These are phyloP conservation scores for Curvularia sp. DNA, from an alignment of 2,329 filamentous ascomycete genomes.

Conservation along the genomic window DNA sequence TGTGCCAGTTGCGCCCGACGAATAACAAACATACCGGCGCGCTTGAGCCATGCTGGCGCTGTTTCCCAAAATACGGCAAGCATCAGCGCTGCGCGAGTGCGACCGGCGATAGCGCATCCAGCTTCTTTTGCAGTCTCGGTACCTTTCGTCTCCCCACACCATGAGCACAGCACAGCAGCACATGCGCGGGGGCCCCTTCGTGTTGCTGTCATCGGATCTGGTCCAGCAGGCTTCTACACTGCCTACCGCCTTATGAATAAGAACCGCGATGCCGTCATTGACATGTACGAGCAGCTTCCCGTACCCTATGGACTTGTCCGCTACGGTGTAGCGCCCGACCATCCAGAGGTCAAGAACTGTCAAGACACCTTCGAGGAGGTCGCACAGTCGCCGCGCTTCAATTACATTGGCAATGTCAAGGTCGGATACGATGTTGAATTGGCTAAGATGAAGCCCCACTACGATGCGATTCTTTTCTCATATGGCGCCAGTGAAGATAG, in stretches of 20 bases:
- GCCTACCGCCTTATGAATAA: conserved; percentile 83
- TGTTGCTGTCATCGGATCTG: conserved; percentile 89
- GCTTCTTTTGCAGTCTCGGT: conserved; percentile 1
- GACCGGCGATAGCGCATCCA: conserved; percentile 15
- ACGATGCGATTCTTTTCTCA: conserved; percentile 89
- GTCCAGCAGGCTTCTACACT: conserved; percentile 95
- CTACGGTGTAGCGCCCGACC: conserved; percentile 96
- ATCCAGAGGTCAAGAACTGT: conserved; percentile 99
- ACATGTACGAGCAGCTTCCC: conserved; percentile 96
- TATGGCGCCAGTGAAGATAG: conserved; percentile 90
- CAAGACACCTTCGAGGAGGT: conserved; percentile 93
- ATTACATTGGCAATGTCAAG: conserved; percentile 87
- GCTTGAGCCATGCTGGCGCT: conserved; percentile 1
- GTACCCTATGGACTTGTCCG: conserved; percentile 92
- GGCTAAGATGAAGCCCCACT: conserved; percentile 74
- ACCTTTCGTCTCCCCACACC: conserved; percentile 4
- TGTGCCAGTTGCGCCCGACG: conserved; percentile 41
- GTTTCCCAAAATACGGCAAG: conserved; percentile 8
- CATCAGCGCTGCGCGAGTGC: conserved; percentile 12
- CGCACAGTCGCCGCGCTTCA: conserved; percentile 80
- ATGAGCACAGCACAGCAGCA: conserved; percentile 37
- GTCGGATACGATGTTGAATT: conserved; percentile 76
- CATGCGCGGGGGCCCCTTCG: conserved; percentile 64
- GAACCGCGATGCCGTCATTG: conserved; percentile 73
- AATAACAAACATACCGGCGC: conserved; percentile 12